Percentiles rank a stretch among this genome's conserved stretches.
phyloP scores from a whole-genome alignment of 163 green algal genomes.

The Volvox carteri region DNA sequence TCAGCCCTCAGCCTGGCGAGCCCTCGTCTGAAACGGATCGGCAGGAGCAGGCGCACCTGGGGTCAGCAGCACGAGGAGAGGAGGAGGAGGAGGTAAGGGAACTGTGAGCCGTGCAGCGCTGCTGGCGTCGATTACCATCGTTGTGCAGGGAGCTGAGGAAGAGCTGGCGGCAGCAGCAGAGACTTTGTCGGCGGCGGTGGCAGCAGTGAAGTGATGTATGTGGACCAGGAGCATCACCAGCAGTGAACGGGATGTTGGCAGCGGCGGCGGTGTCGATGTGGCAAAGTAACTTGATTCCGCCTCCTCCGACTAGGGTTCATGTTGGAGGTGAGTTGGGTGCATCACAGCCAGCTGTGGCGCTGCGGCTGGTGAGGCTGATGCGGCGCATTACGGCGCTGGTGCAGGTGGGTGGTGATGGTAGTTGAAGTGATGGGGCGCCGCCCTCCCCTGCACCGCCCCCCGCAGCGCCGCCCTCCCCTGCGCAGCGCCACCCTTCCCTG shows the following conservation, averaged over 20 bases:
- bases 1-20: neutral
- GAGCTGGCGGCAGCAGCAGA: neutral
- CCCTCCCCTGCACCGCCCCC: too few species aligned
- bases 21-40: neutral
- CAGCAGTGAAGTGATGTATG: too few species aligned
- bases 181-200: neutral
- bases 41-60: neutral
- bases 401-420: conserved; percentile 1
- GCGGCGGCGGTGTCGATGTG: neutral
- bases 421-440: neutral
- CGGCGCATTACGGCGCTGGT: neutral
- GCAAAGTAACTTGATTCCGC: neutral
- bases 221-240: too few species aligned
- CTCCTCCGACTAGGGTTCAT: too few species aligned
- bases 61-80: neutral
- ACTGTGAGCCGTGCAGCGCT: neutral
- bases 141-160: neutral
- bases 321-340: too few species aligned
- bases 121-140: neutral
- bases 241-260: too few species aligned
- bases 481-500: too few species aligned
- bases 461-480: too few species aligned
- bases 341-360: conserved; percentile 22
- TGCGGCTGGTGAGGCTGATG: conserved; percentile 16
- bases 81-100: neutral